Conservation (phyloP, 2,329 filamentous ascomycete species). For the Chalaropsis thielavioides region DNA sequence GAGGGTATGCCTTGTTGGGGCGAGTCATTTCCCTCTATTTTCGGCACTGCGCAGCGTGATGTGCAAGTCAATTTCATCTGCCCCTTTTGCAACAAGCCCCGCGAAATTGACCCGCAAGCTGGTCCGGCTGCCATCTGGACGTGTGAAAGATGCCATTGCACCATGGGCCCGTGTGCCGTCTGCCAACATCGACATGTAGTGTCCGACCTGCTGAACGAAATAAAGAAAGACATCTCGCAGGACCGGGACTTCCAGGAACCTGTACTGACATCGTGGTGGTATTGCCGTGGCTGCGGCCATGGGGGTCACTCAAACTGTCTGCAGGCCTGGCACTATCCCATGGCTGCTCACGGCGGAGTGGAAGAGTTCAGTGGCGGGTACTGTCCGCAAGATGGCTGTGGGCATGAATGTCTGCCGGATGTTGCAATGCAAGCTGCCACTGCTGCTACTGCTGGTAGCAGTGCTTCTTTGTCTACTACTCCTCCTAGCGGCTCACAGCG, state of each 20-base stretch:
- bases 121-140: slow-evolving; percentile 35
- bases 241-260: slow-evolving; percentile 19
- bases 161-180: slow-evolving; percentile 43
- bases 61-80: slow-evolving; percentile 42
- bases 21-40: slow-evolving; percentile 40
- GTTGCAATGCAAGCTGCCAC: not conserved
- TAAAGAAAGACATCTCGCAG: slow-evolving; percentile 15
- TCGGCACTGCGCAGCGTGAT: slow-evolving; percentile 38
- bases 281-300: slow-evolving; percentile 47
- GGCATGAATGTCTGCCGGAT: slow-evolving; percentile 47
- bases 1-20: slow-evolving; percentile 37
- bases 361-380: slow-evolving; percentile 37
- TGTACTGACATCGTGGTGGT: slow-evolving; percentile 41
- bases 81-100: slow-evolving; percentile 40
- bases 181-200: slow-evolving; percentile 40
- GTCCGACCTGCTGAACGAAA: slow-evolving; percentile 26
- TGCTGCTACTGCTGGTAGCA: not conserved
- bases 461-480: slow-evolving; percentile 16
- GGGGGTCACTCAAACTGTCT: slow-evolving; percentile 48
- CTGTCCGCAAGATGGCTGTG: slow-evolving; percentile 50
- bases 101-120: slow-evolving; percentile 35
- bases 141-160: slow-evolving; percentile 40
- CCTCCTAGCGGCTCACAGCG: slow-evolving; percentile 18
- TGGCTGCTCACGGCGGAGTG: not conserved
- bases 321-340: slow-evolving; percentile 38